Evolutionary conservation across 1,284 basidiomycete genomes (phyloP).

Genomic region (Marasmius tenuissimus): DNA sequence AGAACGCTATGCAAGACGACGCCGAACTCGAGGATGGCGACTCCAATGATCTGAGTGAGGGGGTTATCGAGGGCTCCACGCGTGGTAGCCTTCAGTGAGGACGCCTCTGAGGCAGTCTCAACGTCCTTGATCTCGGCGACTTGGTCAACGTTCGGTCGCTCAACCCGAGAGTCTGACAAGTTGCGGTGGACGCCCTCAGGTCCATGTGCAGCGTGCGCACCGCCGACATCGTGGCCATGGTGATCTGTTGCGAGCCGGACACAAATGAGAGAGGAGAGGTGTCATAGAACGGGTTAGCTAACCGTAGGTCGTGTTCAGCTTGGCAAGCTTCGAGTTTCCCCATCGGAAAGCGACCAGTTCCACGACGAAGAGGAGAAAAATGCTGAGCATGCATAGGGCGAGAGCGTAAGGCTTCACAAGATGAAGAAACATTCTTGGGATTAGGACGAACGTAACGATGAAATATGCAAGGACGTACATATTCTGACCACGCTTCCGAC

Average conservation of each 20-base stretch:
- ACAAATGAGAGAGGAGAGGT: slow-evolving; percentile 5
- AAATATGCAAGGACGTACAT: slow-evolving; percentile 50
- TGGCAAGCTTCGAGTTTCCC: slow-evolving; percentile 64
- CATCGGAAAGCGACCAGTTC: slow-evolving; percentile 85
- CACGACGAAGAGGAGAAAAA: slow-evolving; percentile 83
- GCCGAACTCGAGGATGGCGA: slow-evolving; percentile 89
- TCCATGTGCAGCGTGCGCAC: slow-evolving; percentile 65
- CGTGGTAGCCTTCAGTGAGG: neutral
- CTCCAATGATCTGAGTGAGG: slow-evolving; percentile 81
- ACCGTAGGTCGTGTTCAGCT: slow-evolving; percentile 58
- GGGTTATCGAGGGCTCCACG: slow-evolving; percentile 35
- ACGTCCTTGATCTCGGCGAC: no score
- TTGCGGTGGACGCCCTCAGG: slow-evolving; percentile 42
- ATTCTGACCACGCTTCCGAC: slow-evolving; percentile 66
- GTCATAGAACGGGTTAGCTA: slow-evolving; percentile 12
- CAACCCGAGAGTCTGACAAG: no score
- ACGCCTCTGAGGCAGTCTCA: neutral
- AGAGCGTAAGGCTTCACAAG: slow-evolving; percentile 48
- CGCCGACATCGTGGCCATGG: slow-evolving; percentile 65
- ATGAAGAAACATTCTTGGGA: neutral
- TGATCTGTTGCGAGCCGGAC: slow-evolving; percentile 39
- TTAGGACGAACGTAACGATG: neutral
- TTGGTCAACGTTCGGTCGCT: no score
- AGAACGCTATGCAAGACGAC: slow-evolving; percentile 88
- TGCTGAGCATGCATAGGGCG: slow-evolving; percentile 76